Conservation (phyloP, 2,329 filamentous ascomycete genomes). For the Fusarium fujikuroi region DNA sequence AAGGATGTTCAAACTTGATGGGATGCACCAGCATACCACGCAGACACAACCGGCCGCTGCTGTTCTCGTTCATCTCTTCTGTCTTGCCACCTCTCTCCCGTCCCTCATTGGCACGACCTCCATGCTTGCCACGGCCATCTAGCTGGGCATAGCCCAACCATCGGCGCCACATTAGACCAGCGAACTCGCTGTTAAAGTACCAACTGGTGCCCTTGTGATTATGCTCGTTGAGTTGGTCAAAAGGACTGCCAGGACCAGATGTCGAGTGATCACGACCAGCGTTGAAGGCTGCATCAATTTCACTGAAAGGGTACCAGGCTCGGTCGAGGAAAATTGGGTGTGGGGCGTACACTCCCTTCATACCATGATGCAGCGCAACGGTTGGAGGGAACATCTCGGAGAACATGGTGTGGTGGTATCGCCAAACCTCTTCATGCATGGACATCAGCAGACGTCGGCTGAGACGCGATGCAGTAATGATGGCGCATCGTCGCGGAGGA, state of each 20-base stretch:
- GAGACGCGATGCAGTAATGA: constrained; percentile 77
- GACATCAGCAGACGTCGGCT: constrained; percentile 72
- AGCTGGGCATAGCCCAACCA: constrained; percentile 74
- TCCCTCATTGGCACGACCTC: constrained; percentile 61
- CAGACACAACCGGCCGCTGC: constrained; percentile 77
- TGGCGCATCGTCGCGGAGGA: constrained; percentile 73
- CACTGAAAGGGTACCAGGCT: constrained; percentile 72
- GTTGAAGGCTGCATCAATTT: constrained; percentile 83
- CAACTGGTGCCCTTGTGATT: constrained; percentile 85
- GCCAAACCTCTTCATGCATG: constrained; percentile 80
- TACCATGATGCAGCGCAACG: constrained; percentile 77
- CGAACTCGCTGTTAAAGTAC: constrained; percentile 86
- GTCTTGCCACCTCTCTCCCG: constrained; percentile 61
- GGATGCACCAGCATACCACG: constrained; percentile 85
- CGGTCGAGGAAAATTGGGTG: constrained; percentile 85
- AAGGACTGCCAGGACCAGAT: constrained; percentile 73
- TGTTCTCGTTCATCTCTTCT: constrained; percentile 57
- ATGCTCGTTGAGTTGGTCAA: constrained; percentile 77
- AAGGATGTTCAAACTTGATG: constrained; percentile 73
- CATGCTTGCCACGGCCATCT: constrained; percentile 60
- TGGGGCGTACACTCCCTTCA: constrained; percentile 83
- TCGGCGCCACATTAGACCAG: constrained; percentile 79
- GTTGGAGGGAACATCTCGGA: constrained; percentile 82
- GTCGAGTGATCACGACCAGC: constrained; percentile 74
- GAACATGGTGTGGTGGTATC: constrained; percentile 77